Evolutionary conservation across 2,329 filamentous ascomycete species (phyloP).

Genomic region (Massarina eburnea): DNA sequence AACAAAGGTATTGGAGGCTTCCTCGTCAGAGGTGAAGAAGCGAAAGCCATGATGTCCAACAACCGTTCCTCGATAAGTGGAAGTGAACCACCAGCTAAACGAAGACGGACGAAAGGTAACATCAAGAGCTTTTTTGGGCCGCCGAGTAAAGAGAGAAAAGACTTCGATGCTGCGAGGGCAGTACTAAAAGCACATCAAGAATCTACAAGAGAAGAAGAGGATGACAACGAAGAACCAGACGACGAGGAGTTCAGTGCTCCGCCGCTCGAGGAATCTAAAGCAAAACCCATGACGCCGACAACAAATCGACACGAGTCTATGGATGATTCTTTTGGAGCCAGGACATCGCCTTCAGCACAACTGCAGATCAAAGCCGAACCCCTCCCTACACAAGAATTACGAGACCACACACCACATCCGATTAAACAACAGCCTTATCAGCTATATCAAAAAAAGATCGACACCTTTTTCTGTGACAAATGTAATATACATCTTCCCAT

Average conservation of each 20-base stretch:
- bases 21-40: constrained; percentile 67
- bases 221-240: constrained; percentile 21
- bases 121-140: constrained; percentile 42
- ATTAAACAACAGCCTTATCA: constrained; percentile 1
- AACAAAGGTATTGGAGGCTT: constrained; percentile 88
- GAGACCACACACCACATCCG: background rate
- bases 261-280: constrained; percentile 13
- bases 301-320: constrained; percentile 8
- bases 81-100: constrained; percentile 31
- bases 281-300: constrained; percentile 17
- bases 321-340: constrained; percentile 10
- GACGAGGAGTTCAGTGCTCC: constrained; percentile 17
- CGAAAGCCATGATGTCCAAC: constrained; percentile 48
- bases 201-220: constrained; percentile 26
- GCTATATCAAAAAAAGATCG: constrained; percentile 20
- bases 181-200: constrained; percentile 32
- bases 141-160: constrained; percentile 31
- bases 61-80: constrained; percentile 10
- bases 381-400: constrained; percentile 7
- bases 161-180: constrained; percentile 36
- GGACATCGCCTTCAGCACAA: constrained; percentile 39
- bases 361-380: constrained; percentile 12
- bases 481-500: constrained; percentile 65
- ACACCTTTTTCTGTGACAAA: constrained; percentile 60
- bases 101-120: constrained; percentile 36